Base-by-base conservation (phyloP, 1,139 yeast genomes). In the Blastobotrys persicus region DNA sequence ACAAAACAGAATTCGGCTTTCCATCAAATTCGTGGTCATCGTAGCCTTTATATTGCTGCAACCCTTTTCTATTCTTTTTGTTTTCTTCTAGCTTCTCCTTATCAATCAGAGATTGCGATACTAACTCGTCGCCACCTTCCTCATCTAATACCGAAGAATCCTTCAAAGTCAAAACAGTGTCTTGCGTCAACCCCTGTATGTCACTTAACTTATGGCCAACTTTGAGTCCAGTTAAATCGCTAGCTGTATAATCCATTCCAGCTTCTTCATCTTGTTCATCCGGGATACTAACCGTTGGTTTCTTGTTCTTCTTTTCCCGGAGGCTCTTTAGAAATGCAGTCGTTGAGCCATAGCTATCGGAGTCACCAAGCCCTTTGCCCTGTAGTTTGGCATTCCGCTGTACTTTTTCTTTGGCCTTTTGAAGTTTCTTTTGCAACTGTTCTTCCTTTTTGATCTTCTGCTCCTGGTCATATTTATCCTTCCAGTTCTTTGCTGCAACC, bases 151-250 rank as follows among this genome's bases (percentile, higher is more conserved):
- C 67, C 4, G 72, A 71, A 1, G 71, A 64, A 54, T 88, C 96
- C 49, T 83, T 78, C 42, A 88, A 68, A 0, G 92, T 86, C 47
- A 88, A 68, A 1, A 86, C 72, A 0, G 79, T 78, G 17, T 78
- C 79, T n/a, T 71, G 71, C 5, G 61, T 60, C n/a, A 74, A 52
- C 4, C 59, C 63, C 2, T 62, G 61, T n/a, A 80, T 59, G 18
- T 77, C 80, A 4, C 63, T 60, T 3, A 69, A 47, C 38, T 65
- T 68, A 61, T 81, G 86, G 0, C 73, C 75, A 7, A 82, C 76
- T 39, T 67, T 71, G 2, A 78, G 51, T 1, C 78, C 78, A 3
- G 62, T 59, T 16, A 71, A 53, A 45, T 68, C 71, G 13, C 59
- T 60, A 0, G 64, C 51, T 2, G 62, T 53, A 20, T 59, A 63